Conservation (phyloP, 2,329 filamentous ascomycete species). For the Aplosporella prunicola region DNA sequence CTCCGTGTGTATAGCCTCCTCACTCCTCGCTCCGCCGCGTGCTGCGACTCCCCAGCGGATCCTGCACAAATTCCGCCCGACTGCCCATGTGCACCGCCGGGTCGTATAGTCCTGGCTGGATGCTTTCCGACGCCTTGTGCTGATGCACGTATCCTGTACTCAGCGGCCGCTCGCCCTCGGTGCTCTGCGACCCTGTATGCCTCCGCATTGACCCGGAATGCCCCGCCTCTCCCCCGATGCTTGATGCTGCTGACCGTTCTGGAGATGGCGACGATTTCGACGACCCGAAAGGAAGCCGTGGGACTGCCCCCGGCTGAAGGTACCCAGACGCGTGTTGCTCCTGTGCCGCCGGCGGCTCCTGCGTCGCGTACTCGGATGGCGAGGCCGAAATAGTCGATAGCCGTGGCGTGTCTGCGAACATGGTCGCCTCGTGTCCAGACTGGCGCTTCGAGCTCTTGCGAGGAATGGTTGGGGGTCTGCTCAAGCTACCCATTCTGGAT, state of each 20-base stretch:
- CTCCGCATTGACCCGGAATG: background rate
- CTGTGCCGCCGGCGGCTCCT: too few relatives aligned
- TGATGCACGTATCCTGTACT: slow-evolving; percentile 32
- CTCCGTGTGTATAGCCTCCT: too few relatives aligned
- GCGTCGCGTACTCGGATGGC: too few relatives aligned
- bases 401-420: slow-evolving; percentile 17
- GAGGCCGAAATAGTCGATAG: slow-evolving; percentile 22
- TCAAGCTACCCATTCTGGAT: slow-evolving; percentile 14
- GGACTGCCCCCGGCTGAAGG: slow-evolving; percentile 4
- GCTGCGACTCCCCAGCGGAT: slow-evolving; percentile 4
- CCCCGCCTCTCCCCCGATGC: slow-evolving; percentile 10
- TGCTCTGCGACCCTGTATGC: background rate
- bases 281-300: slow-evolving; percentile 29
- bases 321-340: slow-evolving; percentile 9
- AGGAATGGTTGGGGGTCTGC: slow-evolving; percentile 42
- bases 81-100: slow-evolving; percentile 25
- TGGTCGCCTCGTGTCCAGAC: slow-evolving; percentile 20
- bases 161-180: slow-evolving; percentile 19
- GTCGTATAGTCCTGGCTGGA: slow-evolving; percentile 24
- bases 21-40: slow-evolving; percentile 3
- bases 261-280: slow-evolving; percentile 27
- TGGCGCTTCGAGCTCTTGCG: slow-evolving; percentile 56
- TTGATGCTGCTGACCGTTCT: slow-evolving; percentile 28
- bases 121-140: slow-evolving; percentile 28
- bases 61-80: slow-evolving; percentile 27